Conservation (phyloP, 306 rosid species). For the Medicago ruthenica region DNA sequence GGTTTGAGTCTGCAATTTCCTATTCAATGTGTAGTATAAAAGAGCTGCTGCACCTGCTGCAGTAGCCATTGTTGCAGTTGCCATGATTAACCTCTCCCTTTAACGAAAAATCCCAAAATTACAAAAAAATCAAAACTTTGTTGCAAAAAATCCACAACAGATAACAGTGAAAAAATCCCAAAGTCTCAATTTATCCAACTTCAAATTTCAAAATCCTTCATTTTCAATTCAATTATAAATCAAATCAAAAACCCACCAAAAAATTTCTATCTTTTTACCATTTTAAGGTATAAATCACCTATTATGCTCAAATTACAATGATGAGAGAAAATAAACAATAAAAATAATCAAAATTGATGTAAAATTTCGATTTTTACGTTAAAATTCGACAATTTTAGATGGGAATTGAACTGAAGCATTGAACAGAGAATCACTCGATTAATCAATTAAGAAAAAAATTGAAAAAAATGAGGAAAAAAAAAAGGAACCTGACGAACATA, state of each 20-base stretch:
- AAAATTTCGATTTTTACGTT: constrained; percentile 13
- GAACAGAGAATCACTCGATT: constrained; percentile 1
- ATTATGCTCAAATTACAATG: too few species aligned
- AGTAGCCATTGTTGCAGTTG: constrained; percentile 98
- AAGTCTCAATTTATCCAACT: too few species aligned
- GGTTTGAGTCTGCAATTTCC: constrained; percentile 56
- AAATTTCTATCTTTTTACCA: background rate
- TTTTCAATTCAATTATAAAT: constrained; percentile 12
- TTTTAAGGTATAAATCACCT: background rate
- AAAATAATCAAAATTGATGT: background rate
- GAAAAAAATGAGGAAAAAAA: background rate
- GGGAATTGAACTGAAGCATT: background rate
- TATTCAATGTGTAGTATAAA: constrained; percentile 79
- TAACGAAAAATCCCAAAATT: background rate
- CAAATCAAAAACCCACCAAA: constrained; percentile 20
- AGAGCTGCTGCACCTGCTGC: constrained; percentile 99
- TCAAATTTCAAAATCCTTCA: constrained; percentile 30
- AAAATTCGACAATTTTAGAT: constrained; percentile 19
- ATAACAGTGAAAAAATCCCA: constrained; percentile 7
- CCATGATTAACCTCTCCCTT: constrained; percentile 68
- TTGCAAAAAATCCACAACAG: constrained; percentile 11
- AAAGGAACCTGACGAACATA: constrained; percentile 43
- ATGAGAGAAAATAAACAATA: too few species aligned
- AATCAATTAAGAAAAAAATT: background rate
- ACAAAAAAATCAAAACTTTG: background rate